Conservation (phyloP, 768 basidiomycete genomes). For the Hebeloma cylindrosporum region DNA sequence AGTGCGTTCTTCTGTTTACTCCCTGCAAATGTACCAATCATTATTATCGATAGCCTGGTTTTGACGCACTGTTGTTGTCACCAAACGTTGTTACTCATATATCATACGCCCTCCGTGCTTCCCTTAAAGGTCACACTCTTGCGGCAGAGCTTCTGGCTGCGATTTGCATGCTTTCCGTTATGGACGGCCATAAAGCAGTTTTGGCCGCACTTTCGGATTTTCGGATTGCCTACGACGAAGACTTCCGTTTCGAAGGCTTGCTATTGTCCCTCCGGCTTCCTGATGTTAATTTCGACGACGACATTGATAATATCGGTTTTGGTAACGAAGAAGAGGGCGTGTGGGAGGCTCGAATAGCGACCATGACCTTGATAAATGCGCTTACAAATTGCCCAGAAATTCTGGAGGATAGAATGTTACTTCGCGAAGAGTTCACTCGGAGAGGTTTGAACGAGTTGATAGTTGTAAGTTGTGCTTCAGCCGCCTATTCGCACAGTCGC, state of each 20-base stretch:
- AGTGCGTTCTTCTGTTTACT: conserved; percentile 43
- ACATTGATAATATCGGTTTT: conserved; percentile 34
- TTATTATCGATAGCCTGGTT: conserved; percentile 56
- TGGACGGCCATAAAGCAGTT: conserved; percentile 72
- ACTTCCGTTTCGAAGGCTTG: conserved; percentile 78
- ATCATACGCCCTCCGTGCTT: conserved; percentile 64
- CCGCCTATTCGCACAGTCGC: too few species aligned
- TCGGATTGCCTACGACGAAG: conserved; percentile 64
- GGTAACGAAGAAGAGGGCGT: conserved; percentile 61
- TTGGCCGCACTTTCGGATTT: conserved; percentile 82
- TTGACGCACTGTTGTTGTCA: conserved; percentile 61
- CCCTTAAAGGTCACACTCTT: conserved; percentile 67
- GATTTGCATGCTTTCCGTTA: conserved; percentile 70
- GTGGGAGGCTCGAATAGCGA: conserved; percentile 81
- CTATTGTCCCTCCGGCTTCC: conserved; percentile 60
- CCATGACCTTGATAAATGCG: conserved; percentile 79
- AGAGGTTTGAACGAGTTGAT: conserved; percentile 83
- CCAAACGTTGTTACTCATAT: conserved; percentile 71
- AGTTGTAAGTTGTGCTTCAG: conserved; percentile 57
- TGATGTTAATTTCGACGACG: conserved; percentile 39
- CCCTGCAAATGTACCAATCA: background rate
- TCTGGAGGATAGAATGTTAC: conserved; percentile 73
- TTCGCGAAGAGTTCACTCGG: conserved; percentile 81
- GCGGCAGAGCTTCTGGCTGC: conserved; percentile 81
- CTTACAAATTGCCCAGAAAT: conserved; percentile 72